Conservation (phyloP, 805 yeast genomes). For the Candida coleopterorum region DNA sequence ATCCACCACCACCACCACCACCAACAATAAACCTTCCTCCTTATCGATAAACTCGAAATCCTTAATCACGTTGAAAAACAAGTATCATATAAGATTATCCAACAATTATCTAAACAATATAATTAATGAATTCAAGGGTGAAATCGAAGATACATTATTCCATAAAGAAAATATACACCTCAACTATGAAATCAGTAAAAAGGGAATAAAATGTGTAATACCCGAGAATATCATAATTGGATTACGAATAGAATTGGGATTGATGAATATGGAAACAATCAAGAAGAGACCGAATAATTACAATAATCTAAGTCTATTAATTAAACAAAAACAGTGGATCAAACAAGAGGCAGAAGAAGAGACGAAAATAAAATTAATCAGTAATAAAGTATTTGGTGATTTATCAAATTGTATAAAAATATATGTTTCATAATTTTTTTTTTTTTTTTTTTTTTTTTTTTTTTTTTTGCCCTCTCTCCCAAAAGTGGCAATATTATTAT, state of each 20-base stretch:
- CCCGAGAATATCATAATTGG: constrained; percentile 4
- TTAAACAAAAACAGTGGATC: not conserved
- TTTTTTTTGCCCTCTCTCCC: not conserved
- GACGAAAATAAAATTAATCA: not conserved
- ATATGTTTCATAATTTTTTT: constrained; percentile 5
- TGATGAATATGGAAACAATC: constrained; percentile 2
- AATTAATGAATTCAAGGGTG: constrained; percentile 2
- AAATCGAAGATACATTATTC: not conserved
- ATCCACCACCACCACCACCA: constrained; percentile 1
- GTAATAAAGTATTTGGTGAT: constrained; percentile 6
- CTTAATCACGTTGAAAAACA: constrained; percentile 10
- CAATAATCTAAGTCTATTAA: constrained; percentile 3
- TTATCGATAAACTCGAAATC: constrained; percentile 11
- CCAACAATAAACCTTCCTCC: constrained; percentile 1
- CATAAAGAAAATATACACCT: not conserved
- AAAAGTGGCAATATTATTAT: constrained; percentile 1
- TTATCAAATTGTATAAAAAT: constrained; percentile 10
- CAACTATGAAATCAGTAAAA: not conserved
- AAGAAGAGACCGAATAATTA: not conserved
- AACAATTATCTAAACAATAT: constrained; percentile 8
- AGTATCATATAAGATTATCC: constrained; percentile 10
- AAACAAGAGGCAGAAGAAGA: constrained; percentile 1
- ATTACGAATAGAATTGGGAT: constrained; percentile 5
- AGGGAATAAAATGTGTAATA: constrained; percentile 1
- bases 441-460: not conserved